Evolutionary conservation across 2,329 filamentous ascomycete species (phyloP), one percentile per base, ranked within the genome.

Genomic region (Xylaria sp.): DNA sequence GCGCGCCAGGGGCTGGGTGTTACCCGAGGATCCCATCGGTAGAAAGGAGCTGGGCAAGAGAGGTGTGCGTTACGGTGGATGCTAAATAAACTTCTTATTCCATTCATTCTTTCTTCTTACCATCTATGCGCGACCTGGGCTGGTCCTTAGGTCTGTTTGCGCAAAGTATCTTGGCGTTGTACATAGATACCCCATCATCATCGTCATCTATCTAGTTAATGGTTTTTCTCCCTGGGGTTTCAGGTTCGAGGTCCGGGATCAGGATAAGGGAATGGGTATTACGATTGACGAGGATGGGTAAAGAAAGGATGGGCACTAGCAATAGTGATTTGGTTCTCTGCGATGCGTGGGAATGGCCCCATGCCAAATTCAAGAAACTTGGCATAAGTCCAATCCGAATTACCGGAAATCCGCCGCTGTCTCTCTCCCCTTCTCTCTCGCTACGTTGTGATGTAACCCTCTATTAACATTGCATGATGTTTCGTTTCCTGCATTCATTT

Each of bases 1-100:
- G 87, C 82, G 91, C 25, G 85, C 88, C 2, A 82, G 92, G 37
- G 92, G 92, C 0, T 94, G 92, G 92, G 87, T 93, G 0, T 87
- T 89, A 82, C 92, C 92, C 1, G 91, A 94, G 76, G 92, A 94
- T 75, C 84, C 89, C 2, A 84, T 94, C 12, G 89, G 90, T 9
- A 85, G 91, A 75, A 90, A 92, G 81, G 92, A 94, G 82, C 84
- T 91, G 62, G 90, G 90, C 5, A 90, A 88, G 83, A 84, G 89
- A 66, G 89, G 89, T 18, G 88, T 91, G 46, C 81, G 85, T 69
- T 90, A 91, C 66, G 83, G 84, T 23, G 82, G 73, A 31, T 84
- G 82, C 73, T 84, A 46, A 67, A 44, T 20, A 2, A 37, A 37
- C 34, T 37, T 37, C 7, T 37, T 37, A 2, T 10, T 37, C 7